phyloP scores from a whole-genome alignment of 2,329 filamentous ascomycete genomes.

The Epichloe bromicola region DNA sequence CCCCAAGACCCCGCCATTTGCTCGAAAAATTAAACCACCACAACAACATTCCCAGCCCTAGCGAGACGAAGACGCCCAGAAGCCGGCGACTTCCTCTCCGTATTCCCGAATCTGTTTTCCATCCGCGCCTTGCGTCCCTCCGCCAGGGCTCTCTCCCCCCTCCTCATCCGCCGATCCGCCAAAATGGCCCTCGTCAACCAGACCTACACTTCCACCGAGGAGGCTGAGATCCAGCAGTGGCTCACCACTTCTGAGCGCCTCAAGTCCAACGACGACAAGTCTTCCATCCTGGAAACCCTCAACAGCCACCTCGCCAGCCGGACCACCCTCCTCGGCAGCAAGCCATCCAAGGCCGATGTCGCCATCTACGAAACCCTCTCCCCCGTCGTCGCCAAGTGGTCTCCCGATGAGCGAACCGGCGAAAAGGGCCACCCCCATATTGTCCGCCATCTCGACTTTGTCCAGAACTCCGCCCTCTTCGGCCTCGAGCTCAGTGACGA shows the following conservation, averaged over 20 bases:
- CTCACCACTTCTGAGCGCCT: constrained; percentile 64
- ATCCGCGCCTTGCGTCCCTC: constrained; percentile 24
- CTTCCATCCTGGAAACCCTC: constrained; percentile 60
- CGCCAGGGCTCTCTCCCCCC: constrained; percentile 23
- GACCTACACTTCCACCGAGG: constrained; percentile 65
- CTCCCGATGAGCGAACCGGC: constrained; percentile 74
- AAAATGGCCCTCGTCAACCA: constrained; percentile 56
- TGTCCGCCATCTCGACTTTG: constrained; percentile 83
- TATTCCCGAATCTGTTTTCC: constrained; percentile 29
- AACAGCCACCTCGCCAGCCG: constrained; percentile 81
- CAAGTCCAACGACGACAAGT: constrained; percentile 40
- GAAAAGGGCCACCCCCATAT: constrained; percentile 83
- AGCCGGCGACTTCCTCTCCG: constrained; percentile 3
- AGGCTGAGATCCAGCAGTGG: constrained; percentile 84
- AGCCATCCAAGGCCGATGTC: constrained; percentile 79
- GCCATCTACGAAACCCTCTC: constrained; percentile 70
- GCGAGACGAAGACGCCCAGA: constrained; percentile 4
- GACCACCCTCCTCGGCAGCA: constrained; percentile 78
- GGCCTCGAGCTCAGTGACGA: constrained; percentile 54
- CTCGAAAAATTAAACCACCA: too few species aligned
- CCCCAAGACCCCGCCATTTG: too few species aligned
- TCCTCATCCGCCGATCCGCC: constrained; percentile 17
- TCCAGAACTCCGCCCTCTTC: constrained; percentile 75
- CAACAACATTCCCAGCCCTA: not conserved
- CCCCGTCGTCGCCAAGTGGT: constrained; percentile 71